phyloP scores from a whole-genome alignment of 345 rosid genomes.

The Arabis alpina region DNA sequence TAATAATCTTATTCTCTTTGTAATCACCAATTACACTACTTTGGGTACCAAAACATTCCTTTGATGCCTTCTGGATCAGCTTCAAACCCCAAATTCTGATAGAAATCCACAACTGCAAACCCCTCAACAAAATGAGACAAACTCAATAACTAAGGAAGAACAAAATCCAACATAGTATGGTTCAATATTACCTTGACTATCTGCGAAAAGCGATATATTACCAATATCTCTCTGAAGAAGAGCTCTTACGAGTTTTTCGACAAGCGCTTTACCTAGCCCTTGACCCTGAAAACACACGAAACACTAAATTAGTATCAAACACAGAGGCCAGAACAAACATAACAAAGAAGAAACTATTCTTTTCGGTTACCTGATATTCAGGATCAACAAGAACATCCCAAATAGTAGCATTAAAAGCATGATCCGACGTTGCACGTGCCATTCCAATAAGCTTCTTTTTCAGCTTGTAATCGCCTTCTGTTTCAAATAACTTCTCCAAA shows the following conservation, averaged over 20 bases:
- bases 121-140: not conserved
- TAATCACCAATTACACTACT: conserved; percentile 44
- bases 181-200: conserved; percentile 73
- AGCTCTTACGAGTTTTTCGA: conserved; percentile 82
- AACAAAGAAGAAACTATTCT: not conserved
- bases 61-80: conserved; percentile 98
- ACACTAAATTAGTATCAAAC: conserved; percentile 6
- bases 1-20: conserved; percentile 20
- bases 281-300: conserved; percentile 63
- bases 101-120: conserved; percentile 88
- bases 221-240: conserved; percentile 94
- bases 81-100: conserved; percentile 87
- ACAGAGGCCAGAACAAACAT: conserved; percentile 2
- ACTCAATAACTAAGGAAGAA: conserved; percentile 11
- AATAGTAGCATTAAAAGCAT: conserved; percentile 95
- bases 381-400: conserved; percentile 99
- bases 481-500: conserved; percentile 92
- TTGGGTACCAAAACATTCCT: conserved; percentile 98
- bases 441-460: conserved; percentile 78
- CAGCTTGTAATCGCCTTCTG: conserved; percentile 67
- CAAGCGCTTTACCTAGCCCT: conserved; percentile 92
- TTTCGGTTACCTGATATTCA: conserved; percentile 63
- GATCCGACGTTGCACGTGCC: conserved; percentile 99
- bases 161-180: conserved; percentile 3
- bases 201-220: conserved; percentile 96